Conservation (phyloP, 2,329 filamentous ascomycete genomes). For the Neofusicoccum ribis region DNA sequence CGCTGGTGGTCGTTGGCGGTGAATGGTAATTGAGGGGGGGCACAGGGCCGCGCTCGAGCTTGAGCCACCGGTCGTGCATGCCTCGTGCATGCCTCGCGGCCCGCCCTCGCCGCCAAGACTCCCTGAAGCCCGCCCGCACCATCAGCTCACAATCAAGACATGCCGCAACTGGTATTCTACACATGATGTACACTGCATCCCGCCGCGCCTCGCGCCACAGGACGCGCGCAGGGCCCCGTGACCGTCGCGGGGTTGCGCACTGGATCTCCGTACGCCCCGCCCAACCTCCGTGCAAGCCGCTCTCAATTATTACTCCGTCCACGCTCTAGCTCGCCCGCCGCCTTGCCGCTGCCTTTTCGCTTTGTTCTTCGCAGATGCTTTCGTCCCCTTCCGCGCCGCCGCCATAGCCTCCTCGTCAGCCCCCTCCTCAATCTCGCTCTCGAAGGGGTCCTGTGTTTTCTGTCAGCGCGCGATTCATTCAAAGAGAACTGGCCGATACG, state of each 20-base stretch:
- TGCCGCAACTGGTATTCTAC: slow-evolving; percentile 15
- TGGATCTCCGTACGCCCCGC: slow-evolving; percentile 6
- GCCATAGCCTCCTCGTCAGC: not conserved
- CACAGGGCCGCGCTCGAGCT: slow-evolving; percentile 11
- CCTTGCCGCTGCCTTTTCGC: not conserved
- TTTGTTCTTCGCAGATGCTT: not conserved
- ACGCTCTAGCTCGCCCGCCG: not conserved
- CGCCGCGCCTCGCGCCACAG: not conserved
- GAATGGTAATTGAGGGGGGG: slow-evolving; percentile 20
- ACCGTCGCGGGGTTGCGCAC: slow-evolving; percentile 12
- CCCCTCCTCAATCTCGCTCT: not conserved
- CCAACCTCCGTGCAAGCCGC: slow-evolving; percentile 7
- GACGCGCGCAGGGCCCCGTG: slow-evolving; percentile 3
- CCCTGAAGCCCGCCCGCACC: slow-evolving; percentile 13
- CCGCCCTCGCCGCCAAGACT: slow-evolving; percentile 19
- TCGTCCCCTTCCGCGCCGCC: not conserved
- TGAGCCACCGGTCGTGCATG: slow-evolving; percentile 16
- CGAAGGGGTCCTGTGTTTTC: not conserved
- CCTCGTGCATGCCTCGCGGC: slow-evolving; percentile 1
- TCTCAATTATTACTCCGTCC: slow-evolving; percentile 14
- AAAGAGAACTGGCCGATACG: not conserved
- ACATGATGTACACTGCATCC: slow-evolving; percentile 9
- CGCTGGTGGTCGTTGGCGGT: slow-evolving; percentile 19
- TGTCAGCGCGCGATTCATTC: not conserved
- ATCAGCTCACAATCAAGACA: slow-evolving; percentile 19